These are phyloP conservation scores for Gliomastix tumulicola DNA, from an alignment of 2,329 filamentous ascomycete species.

Conservation along the genomic window DNA sequence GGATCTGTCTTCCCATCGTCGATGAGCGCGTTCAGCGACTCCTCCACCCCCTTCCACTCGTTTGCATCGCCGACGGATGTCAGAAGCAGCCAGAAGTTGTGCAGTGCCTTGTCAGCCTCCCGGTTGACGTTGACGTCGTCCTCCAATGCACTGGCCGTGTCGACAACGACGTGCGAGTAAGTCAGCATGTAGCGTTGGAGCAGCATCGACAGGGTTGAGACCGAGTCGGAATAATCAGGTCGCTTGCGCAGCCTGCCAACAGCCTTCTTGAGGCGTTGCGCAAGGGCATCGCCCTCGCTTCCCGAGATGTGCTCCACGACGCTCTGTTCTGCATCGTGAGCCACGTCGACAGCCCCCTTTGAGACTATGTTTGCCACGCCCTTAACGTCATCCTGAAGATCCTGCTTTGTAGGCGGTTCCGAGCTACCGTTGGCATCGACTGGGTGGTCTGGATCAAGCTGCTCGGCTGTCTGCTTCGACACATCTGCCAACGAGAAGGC, in stretches of 20 bases:
- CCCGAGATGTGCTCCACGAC: conserved; percentile 66
- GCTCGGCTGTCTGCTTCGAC: conserved; percentile 66
- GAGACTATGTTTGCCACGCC: conserved; percentile 47
- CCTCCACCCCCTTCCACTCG: conserved; percentile 70
- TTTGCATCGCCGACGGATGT: conserved; percentile 69
- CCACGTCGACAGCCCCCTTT: conserved; percentile 46
- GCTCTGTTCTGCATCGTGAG: conserved; percentile 58
- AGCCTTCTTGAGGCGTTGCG: conserved; percentile 69
- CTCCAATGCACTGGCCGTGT: conserved; percentile 58
- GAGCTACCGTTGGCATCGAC: conserved; percentile 33
- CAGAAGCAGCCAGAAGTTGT: conserved; percentile 75
- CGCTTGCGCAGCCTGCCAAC: conserved; percentile 68
- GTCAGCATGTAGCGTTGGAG: conserved; percentile 70
- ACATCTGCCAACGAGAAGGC: conserved; percentile 71
- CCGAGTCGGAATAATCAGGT: conserved; percentile 78
- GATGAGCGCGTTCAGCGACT: conserved; percentile 62
- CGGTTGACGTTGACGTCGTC: conserved; percentile 67
- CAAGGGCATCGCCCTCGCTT: conserved; percentile 64
- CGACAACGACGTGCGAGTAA: conserved; percentile 68
- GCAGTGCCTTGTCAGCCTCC: conserved; percentile 67
- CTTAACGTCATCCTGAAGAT: conserved; percentile 52
- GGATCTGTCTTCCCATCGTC: conserved; percentile 70
- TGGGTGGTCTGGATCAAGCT: conserved; percentile 61
- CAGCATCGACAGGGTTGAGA: conserved; percentile 68
- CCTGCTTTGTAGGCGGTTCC: conserved; percentile 46